Base-by-base conservation (phyloP, 1,284 basidiomycete genomes). In the Quambalaria eucalypti region DNA sequence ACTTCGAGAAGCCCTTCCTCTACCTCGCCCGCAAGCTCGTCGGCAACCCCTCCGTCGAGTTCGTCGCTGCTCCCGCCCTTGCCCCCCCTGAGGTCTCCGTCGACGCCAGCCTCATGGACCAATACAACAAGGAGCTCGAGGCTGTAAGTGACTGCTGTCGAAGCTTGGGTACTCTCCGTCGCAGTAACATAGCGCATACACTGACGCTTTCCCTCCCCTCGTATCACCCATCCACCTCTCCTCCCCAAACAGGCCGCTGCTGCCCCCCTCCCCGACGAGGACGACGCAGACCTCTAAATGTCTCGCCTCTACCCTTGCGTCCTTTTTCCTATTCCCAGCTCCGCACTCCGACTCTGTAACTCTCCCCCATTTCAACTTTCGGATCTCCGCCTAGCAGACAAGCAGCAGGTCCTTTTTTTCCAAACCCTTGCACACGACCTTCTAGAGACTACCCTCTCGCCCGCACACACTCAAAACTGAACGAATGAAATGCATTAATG, bases 1-100 rank as follows among this genome's bases (percentile, higher is more conserved):
- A 99, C 83, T 98, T 98, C 76, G 95, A 99, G 81, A 97, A 98
- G 80, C 95, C 95, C 50, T 98, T 98, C 90, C 84, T 98, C 64
- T 98, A 95, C 95, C 83, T 98, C 76, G 93, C 90, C 54, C 85
- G 92, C 80, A 99, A 98, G 82, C 83, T 99, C 61, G 90, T 93
- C 68, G 95, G 91, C 61, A 96, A 96, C 81, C 81, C 85, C 51
- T 66, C 80, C 48, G 85, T 99, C 63, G 93, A 98, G 61, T 97
- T 99, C 69, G 91, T 95, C 59, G 92, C 95, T 54, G 92, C 91
- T 8, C 90, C 91, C 33, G 95, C 95, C 52, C 86, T 98, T 54
- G 87, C 87, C 28, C 95, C 95, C 54, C 89, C 92, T 60, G 91
- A 97, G 79, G 90, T 97, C 61, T 75, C 83, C 62, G 83, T 98